Evolutionary conservation across 495 filamentous ascomycete species (phyloP).

Genomic region (Xylaria curta): DNA sequence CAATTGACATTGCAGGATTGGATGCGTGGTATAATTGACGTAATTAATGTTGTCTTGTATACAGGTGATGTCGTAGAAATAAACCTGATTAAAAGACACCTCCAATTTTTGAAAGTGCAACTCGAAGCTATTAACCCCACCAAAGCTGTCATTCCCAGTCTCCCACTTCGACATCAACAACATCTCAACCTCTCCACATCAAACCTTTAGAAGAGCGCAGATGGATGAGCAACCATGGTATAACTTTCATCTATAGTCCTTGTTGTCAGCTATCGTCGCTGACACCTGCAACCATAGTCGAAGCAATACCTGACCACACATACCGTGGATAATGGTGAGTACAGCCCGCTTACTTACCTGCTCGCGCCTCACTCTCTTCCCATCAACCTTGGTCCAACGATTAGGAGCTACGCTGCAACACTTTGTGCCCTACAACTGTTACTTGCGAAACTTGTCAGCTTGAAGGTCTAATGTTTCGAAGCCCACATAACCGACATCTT

Average conservation of each 20-base stretch:
- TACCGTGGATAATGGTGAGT: constrained; percentile 82
- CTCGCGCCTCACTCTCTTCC: background rate
- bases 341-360: background rate
- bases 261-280: constrained; percentile 16
- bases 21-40: background rate
- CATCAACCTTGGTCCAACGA: background rate
- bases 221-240: constrained; percentile 52
- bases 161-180: constrained; percentile 15
- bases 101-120: constrained; percentile 24
- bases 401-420: background rate
- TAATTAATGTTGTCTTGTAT: background rate
- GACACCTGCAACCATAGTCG: constrained; percentile 63
- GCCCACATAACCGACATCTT: constrained; percentile 91
- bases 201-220: constrained; percentile 6
- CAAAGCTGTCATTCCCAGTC: constrained; percentile 27
- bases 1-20: background rate
- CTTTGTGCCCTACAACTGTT: background rate
- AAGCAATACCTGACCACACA: constrained; percentile 96
- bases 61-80: background rate
- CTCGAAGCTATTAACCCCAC: constrained; percentile 31
- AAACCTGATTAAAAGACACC: background rate
- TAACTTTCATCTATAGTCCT: constrained; percentile 16
- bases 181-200: background rate
- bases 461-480: constrained; percentile 37
- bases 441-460: background rate